phyloP scores from a whole-genome alignment of 2,329 filamentous ascomycete species.

The Botrytis porri region DNA sequence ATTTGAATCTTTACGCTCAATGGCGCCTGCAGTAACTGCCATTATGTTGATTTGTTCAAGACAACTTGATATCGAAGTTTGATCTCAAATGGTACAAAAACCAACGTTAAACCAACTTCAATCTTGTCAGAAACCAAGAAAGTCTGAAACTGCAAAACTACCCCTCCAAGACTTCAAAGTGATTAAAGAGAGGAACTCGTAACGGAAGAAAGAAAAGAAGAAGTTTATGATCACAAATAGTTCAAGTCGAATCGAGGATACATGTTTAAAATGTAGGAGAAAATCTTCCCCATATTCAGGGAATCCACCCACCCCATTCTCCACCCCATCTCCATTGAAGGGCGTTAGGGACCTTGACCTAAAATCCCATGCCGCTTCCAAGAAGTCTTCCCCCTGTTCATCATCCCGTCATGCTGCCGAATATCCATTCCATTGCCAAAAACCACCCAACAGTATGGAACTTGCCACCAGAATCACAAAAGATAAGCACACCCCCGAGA shows the following conservation, averaged over 20 bases:
- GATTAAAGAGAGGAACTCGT: not conserved
- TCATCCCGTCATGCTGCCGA: not conserved
- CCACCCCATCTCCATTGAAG: not conserved
- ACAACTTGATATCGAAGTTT: not conserved
- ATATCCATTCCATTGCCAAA: not conserved
- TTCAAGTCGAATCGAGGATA: not conserved
- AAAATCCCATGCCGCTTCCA: not conserved
- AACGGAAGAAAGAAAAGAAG: not conserved
- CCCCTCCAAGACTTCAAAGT: not conserved
- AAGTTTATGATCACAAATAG: not conserved
- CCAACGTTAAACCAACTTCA: not conserved
- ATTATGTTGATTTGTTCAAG: not conserved
- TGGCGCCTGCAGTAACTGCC: not conserved
- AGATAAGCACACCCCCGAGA: not conserved
- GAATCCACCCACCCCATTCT: not conserved
- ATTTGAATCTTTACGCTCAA: slow-evolving; percentile 8
- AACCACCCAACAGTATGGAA: not conserved
- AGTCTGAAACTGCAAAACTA: not conserved
- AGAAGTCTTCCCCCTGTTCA: not conserved
- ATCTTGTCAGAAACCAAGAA: not conserved
- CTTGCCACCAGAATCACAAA: not conserved
- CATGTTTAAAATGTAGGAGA: not conserved
- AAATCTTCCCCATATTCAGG: slow-evolving; percentile 1
- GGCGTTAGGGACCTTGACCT: not conserved
- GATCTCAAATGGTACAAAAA: not conserved